phyloP scores from a whole-genome alignment of 2,329 filamentous ascomycete genomes.

The Nemania abortiva region DNA sequence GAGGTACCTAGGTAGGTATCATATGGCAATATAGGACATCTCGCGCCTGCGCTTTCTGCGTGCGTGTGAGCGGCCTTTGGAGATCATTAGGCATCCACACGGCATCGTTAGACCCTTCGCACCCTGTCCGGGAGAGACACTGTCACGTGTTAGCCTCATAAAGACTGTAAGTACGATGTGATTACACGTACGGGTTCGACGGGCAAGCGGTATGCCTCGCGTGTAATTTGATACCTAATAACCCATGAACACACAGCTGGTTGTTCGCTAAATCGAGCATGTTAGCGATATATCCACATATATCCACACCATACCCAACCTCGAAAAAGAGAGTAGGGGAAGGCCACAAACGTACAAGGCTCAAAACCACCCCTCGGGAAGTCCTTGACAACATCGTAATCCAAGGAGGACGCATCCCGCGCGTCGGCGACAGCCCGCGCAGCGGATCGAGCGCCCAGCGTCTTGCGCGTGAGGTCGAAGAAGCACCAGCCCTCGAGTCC shows the following conservation, averaged over 20 bases:
- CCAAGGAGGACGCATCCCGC: constrained; percentile 26
- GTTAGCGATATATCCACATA: constrained; percentile 16
- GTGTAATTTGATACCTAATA: constrained; percentile 38
- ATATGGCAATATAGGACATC: constrained; percentile 40
- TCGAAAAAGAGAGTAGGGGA: too few relatives aligned
- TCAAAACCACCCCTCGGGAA: constrained; percentile 41
- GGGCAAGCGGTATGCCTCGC: constrained; percentile 30
- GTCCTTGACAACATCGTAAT: constrained; percentile 41
- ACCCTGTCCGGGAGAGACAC: constrained; percentile 22
- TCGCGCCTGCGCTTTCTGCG: constrained; percentile 29
- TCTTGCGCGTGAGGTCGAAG: constrained; percentile 43
- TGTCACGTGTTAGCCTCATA: constrained; percentile 19
- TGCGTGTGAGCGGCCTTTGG: constrained; percentile 28
- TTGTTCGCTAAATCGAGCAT: constrained; percentile 33
- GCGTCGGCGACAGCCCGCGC: constrained; percentile 39
- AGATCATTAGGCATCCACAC: constrained; percentile 35
- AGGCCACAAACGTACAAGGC: constrained; percentile 34
- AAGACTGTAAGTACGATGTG: not conserved
- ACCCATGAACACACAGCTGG: constrained; percentile 42
- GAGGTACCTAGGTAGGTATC: constrained; percentile 1
- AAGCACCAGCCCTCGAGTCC: constrained; percentile 42
- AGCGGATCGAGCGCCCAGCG: constrained; percentile 38
- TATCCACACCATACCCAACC: not conserved
- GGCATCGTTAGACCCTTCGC: constrained; percentile 35
- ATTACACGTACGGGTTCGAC: constrained; percentile 32